Conservation (phyloP, 2,329 filamentous ascomycete genomes). For the Exophiala dermatitidis region DNA sequence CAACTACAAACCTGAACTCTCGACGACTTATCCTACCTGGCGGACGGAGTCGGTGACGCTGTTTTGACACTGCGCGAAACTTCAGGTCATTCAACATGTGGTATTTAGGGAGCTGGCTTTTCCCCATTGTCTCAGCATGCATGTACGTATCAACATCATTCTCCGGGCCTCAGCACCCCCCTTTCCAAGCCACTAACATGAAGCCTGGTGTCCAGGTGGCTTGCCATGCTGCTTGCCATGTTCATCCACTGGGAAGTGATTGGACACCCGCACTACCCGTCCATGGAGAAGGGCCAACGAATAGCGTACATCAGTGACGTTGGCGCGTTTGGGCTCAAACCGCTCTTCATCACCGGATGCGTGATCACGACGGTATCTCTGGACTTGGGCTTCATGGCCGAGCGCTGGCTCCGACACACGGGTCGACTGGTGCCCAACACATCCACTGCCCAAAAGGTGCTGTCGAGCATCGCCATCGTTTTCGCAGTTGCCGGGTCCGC, state of each 20-base stretch:
- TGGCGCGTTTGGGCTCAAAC: slow-evolving; percentile 52
- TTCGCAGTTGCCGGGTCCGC: slow-evolving; percentile 63
- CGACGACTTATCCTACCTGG: no score
- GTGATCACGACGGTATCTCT: slow-evolving; percentile 67
- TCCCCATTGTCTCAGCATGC: slow-evolving; percentile 53
- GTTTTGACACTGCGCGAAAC: not conserved
- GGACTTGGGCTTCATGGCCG: slow-evolving; percentile 69
- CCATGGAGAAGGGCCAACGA: slow-evolving; percentile 46
- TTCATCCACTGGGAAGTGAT: slow-evolving; percentile 49
- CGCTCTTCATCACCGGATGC: slow-evolving; percentile 56
- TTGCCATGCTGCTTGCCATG: slow-evolving; percentile 55
- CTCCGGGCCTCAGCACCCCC: no score
- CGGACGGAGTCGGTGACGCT: not conserved
- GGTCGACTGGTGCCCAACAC: slow-evolving; percentile 71
- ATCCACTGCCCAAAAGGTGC: slow-evolving; percentile 33
- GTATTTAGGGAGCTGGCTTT: slow-evolving; percentile 32
- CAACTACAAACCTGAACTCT: no score
- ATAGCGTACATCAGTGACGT: slow-evolving; percentile 54
- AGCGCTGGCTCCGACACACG: slow-evolving; percentile 76
- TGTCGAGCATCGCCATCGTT: slow-evolving; percentile 38
- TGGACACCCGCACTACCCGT: slow-evolving; percentile 47
- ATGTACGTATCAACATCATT: slow-evolving; percentile 27
- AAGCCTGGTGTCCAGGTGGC: slow-evolving; percentile 34
- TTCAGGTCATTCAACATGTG: slow-evolving; percentile 19
- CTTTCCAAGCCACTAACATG: no score